Conservation (phyloP, 371 early-diverging fungal species). For the Mortierella sp. region DNA sequence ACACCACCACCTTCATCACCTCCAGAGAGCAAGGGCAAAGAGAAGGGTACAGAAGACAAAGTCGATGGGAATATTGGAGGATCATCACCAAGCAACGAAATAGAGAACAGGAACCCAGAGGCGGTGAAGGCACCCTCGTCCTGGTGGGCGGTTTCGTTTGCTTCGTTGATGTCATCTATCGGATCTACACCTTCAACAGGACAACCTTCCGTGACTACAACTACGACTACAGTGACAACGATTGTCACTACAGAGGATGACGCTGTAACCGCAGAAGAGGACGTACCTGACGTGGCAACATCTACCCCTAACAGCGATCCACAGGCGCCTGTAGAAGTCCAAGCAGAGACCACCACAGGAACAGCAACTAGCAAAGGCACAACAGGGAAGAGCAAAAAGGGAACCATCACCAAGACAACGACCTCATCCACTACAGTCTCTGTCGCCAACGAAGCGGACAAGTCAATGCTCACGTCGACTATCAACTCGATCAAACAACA, state of each 20-base stretch:
- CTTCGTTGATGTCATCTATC: constrained; percentile 21
- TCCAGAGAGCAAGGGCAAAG: no score
- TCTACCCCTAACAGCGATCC: not conserved
- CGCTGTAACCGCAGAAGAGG: constrained; percentile 1
- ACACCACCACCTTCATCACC: not conserved
- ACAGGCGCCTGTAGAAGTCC: not conserved
- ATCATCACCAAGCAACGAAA: not conserved
- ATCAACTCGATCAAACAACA: constrained; percentile 46
- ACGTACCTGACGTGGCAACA: not conserved
- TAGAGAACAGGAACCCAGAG: constrained; percentile 3
- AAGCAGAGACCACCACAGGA: not conserved
- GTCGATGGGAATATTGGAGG: no score
- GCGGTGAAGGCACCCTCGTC: constrained; percentile 36
- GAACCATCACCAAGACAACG: constrained; percentile 27
- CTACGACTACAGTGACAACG: constrained; percentile 37
- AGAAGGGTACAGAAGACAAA: no score
- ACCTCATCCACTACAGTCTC: constrained; percentile 30
- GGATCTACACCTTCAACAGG: constrained; percentile 7
- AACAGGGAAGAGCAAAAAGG: not conserved
- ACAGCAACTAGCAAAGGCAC: not conserved
- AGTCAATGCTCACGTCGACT: constrained; percentile 35
- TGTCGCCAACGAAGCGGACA: constrained; percentile 13
- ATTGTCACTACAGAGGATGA: constrained; percentile 22
- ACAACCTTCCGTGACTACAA: constrained; percentile 19
- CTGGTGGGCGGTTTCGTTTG: constrained; percentile 52